Conservation (phyloP, 2,329 filamentous ascomycete species). For the Trichoderma arundinaceum region DNA sequence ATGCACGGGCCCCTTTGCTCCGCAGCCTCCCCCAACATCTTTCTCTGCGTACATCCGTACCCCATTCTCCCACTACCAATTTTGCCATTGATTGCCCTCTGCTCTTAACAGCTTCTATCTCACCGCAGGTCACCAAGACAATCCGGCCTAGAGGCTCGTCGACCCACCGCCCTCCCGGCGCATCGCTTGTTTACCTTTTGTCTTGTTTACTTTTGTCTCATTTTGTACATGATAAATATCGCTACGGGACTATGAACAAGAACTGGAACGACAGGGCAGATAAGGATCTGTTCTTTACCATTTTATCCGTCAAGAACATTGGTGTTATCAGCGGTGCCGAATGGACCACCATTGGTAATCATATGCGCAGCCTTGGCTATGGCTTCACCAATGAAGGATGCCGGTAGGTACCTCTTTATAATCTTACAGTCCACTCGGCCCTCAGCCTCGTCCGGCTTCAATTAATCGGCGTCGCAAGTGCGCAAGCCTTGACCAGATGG, state of each 20-base stretch:
- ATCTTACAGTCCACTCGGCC: not conserved
- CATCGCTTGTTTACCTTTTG: slow-evolving; percentile 9
- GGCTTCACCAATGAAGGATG: slow-evolving; percentile 70
- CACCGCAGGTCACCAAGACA: slow-evolving; percentile 31
- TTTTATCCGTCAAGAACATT: slow-evolving; percentile 66
- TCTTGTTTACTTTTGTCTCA: slow-evolving; percentile 6
- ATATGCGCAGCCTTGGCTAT: slow-evolving; percentile 64
- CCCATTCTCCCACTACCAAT: slow-evolving; percentile 50
- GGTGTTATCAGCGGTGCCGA: slow-evolving; percentile 66
- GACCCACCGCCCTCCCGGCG: slow-evolving; percentile 28
- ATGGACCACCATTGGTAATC: slow-evolving; percentile 67
- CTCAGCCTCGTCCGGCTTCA: no score
- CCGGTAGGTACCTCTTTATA: slow-evolving; percentile 54
- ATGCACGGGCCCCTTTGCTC: slow-evolving; percentile 41
- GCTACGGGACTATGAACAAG: slow-evolving; percentile 53
- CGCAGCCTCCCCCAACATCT: slow-evolving; percentile 36
- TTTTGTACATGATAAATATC: not conserved
- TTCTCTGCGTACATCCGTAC: slow-evolving; percentile 37
- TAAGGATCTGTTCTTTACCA: slow-evolving; percentile 68
- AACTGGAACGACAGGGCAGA: slow-evolving; percentile 67
- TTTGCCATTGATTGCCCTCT: slow-evolving; percentile 46
- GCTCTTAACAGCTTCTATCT: slow-evolving; percentile 46
- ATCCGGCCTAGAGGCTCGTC: slow-evolving; percentile 19
- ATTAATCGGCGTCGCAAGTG: not conserved
- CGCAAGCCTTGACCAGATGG: not conserved